These are phyloP conservation scores for Cicer pinnatifidum DNA, from an alignment of 306 rosid genomes.

Conservation along the genomic window DNA sequence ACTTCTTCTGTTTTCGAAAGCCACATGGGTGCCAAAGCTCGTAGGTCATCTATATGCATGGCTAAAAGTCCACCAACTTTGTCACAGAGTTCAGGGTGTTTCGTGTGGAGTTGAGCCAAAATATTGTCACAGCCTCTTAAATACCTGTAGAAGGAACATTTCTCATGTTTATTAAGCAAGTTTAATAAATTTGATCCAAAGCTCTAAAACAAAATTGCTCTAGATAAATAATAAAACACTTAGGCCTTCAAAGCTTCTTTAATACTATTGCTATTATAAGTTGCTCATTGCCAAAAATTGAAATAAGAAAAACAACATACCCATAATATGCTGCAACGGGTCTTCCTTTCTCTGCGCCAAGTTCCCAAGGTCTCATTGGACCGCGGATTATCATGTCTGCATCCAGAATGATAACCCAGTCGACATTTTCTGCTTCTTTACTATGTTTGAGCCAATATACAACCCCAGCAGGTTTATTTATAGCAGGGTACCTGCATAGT, in stretches of 20 bases:
- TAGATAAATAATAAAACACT: neutral
- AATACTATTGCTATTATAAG: neutral
- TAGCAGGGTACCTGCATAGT: constrained; percentile 47
- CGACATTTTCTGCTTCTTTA: constrained; percentile 47
- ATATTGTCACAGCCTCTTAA: constrained; percentile 82
- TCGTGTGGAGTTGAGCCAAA: constrained; percentile 80
- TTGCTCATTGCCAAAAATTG: neutral
- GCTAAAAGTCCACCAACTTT: constrained; percentile 93
- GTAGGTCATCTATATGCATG: constrained; percentile 93
- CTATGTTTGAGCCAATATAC: constrained; percentile 47
- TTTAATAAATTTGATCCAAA: constrained; percentile 10
- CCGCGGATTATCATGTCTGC: constrained; percentile 50
- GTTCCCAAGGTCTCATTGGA: constrained; percentile 43
- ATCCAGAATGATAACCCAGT: constrained; percentile 47
- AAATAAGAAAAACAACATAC: constrained; percentile 6
- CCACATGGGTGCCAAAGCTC: constrained; percentile 86
- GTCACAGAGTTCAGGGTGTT: constrained; percentile 81
- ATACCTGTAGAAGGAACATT: constrained; percentile 57
- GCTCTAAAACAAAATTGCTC: constrained; percentile 6
- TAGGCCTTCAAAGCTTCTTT: constrained; percentile 1
- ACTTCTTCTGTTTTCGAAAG: constrained; percentile 95
- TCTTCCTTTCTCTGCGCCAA: constrained; percentile 49
- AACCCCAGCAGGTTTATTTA: constrained; percentile 49
- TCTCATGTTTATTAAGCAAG: constrained; percentile 27
- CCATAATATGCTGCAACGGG: constrained; percentile 50